These are phyloP conservation scores for Kodamaea arcana DNA, from an alignment of 1,139 yeast species.

Conservation along the genomic window DNA sequence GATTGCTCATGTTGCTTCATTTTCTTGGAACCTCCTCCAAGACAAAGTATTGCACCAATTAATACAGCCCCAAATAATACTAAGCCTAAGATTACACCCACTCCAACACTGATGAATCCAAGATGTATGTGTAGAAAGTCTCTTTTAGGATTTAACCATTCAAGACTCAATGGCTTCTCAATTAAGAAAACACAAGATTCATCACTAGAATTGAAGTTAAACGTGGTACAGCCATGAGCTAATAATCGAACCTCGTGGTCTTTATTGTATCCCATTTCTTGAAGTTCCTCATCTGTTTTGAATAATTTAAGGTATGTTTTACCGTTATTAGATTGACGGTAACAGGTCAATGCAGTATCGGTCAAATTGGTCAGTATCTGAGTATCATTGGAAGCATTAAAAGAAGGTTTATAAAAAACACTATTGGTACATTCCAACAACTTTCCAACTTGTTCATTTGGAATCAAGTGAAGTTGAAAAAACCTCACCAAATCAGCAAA, in stretches of 20 bases:
- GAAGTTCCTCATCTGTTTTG: constrained; percentile 2
- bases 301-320: constrained; percentile 29
- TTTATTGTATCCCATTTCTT: constrained; percentile 39
- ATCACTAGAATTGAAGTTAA: constrained; percentile 21
- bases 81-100: constrained; percentile 62
- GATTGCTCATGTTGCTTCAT: constrained; percentile 4
- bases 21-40: constrained; percentile 19
- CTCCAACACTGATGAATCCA: constrained; percentile 62
- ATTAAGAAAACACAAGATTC: constrained; percentile 63
- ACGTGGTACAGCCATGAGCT: constrained; percentile 61
- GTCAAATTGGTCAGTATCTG: constrained; percentile 33
- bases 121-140: constrained; percentile 49
- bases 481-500: constrained; percentile 48
- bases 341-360: constrained; percentile 39
- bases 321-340: constrained; percentile 37
- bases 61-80: constrained; percentile 34
- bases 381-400: constrained; percentile 4
- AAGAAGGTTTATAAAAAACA: constrained; percentile 2
- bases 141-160: constrained; percentile 53
- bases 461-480: constrained; percentile 66
- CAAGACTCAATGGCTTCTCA: constrained; percentile 54
- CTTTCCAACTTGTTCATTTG: constrained; percentile 40
- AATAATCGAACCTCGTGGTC: constrained; percentile 65
- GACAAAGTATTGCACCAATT: constrained; percentile 25
- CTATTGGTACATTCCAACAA: constrained; percentile 32